phyloP scores from a whole-genome alignment of 1,139 yeast species.

The Arxiozyma heterogenica region DNA sequence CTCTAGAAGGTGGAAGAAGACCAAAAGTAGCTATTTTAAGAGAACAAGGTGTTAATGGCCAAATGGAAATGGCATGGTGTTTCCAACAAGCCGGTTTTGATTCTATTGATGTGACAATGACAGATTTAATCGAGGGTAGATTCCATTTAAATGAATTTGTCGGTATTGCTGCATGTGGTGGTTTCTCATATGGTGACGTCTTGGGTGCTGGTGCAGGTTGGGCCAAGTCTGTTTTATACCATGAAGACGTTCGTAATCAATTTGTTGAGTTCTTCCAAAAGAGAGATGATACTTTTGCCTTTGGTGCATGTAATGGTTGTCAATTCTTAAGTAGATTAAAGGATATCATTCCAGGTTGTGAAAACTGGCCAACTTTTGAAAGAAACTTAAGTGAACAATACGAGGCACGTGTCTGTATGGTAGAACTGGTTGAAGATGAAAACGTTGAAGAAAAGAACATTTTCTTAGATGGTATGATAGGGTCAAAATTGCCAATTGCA shows the following conservation, averaged over 20 bases:
- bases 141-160: conserved; percentile 72
- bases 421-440: conserved; percentile 57
- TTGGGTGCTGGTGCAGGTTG: conserved; percentile 99
- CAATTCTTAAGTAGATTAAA: conserved; percentile 88
- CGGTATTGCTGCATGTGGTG: conserved; percentile 98
- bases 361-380: conserved; percentile 94
- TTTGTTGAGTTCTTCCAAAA: conserved; percentile 75
- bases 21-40: conserved; percentile 95
- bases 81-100: conserved; percentile 93
- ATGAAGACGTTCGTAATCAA: conserved; percentile 65
- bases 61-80: conserved; percentile 97
- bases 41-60: conserved; percentile 98
- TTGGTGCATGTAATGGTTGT: conserved; percentile 99
- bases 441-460: conserved; percentile 45
- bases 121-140: conserved; percentile 71
- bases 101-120: conserved; percentile 92
- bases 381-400: conserved; percentile 89
- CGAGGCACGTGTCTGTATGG: conserved; percentile 91
- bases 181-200: conserved; percentile 98
- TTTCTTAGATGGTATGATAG: conserved; percentile 84
- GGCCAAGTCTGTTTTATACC: conserved; percentile 95
- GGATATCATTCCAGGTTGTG: conserved; percentile 88
- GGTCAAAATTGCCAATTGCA: conserved; percentile 87
- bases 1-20: conserved; percentile 32
- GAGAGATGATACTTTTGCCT: conserved; percentile 89